A percentile compares a stretch with the other conserved stretches of the same genome.
Conservation (phyloP, 768 basidiomycete genomes). For the Amanita inopinata region DNA sequence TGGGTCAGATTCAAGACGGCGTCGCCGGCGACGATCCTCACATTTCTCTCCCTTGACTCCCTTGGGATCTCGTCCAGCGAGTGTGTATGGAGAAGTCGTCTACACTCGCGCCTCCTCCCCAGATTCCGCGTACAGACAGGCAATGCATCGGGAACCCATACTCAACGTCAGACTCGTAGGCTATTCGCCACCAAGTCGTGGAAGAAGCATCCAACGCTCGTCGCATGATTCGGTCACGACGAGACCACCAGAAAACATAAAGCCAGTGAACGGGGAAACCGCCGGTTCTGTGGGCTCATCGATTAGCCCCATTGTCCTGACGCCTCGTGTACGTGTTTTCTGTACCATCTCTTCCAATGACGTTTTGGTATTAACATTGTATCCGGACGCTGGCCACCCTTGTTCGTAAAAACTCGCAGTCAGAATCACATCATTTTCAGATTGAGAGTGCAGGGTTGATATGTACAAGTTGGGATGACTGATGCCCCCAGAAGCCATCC, state of each 20-base stretch:
- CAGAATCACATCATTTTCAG: conserved; percentile 11
- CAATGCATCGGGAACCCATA: conserved; percentile 18
- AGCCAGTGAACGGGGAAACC: background rate
- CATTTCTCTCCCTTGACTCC: conserved; percentile 7
- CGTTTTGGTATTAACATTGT: too few species aligned
- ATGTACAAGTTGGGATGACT: conserved; percentile 23
- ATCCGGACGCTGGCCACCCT: background rate
- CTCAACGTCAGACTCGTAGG: conserved; percentile 24
- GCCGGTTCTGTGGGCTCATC: background rate
- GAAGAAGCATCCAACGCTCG: conserved; percentile 10
- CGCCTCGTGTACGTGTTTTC: background rate
- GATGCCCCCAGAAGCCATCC: conserved; percentile 1
- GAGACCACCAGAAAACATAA: conserved; percentile 6
- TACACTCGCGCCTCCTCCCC: conserved; percentile 10
- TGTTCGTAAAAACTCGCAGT: conserved; percentile 4
- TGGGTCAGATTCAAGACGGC: conserved; percentile 11
- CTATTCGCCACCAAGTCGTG: conserved; percentile 14
- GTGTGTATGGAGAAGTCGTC: background rate
- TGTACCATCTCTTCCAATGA: too few species aligned
- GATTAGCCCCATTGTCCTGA: conserved; percentile 5
- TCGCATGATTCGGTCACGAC: conserved; percentile 4
- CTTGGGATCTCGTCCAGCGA: conserved; percentile 6
- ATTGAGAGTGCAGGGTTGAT: conserved; percentile 18
- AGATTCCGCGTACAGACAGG: conserved; percentile 11
- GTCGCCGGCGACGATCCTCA: conserved; percentile 13